A percentile compares a stretch with the other conserved stretches of the same genome.
Conservation (phyloP, 2,329 filamentous ascomycete genomes). For the Colletotrichum lentis region DNA sequence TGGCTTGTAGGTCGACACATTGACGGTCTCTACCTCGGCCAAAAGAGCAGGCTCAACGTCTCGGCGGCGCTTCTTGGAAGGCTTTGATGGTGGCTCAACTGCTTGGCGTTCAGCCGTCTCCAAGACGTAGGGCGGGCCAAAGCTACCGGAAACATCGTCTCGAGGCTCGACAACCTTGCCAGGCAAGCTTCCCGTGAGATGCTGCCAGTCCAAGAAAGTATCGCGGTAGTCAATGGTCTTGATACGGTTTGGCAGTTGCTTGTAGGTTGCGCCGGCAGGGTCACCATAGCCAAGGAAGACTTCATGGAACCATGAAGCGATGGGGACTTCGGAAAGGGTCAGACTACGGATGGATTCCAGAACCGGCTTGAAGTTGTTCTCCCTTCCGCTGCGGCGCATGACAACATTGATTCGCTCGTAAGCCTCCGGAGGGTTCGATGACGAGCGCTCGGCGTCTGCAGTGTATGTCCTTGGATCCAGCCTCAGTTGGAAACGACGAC, state of each 20-base stretch:
- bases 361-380: slow-evolving; percentile 97
- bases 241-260: slow-evolving; percentile 79
- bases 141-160: slow-evolving; percentile 74
- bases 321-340: slow-evolving; percentile 81
- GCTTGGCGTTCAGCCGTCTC: slow-evolving; percentile 67
- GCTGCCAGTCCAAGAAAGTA: slow-evolving; percentile 95
- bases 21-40: slow-evolving; percentile 71
- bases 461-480: slow-evolving; percentile 83
- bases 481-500: slow-evolving; percentile 78
- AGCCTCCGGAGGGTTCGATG: slow-evolving; percentile 75
- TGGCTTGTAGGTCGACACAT: slow-evolving; percentile 89
- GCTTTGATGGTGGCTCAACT: slow-evolving; percentile 61
- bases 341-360: slow-evolving; percentile 90
- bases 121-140: slow-evolving; percentile 87
- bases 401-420: slow-evolving; percentile 88
- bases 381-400: slow-evolving; percentile 80
- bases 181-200: slow-evolving; percentile 88
- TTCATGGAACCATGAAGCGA: slow-evolving; percentile 93
- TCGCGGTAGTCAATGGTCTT: slow-evolving; percentile 88
- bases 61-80: slow-evolving; percentile 86
- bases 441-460: slow-evolving; percentile 72
- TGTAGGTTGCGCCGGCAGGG: slow-evolving; percentile 86
- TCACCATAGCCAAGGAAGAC: slow-evolving; percentile 98
- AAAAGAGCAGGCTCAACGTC: slow-evolving; percentile 74
- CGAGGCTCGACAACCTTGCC: slow-evolving; percentile 84